Base-by-base conservation (phyloP, 148 eudicot genomes). In the Fallopia convolvulus region DNA sequence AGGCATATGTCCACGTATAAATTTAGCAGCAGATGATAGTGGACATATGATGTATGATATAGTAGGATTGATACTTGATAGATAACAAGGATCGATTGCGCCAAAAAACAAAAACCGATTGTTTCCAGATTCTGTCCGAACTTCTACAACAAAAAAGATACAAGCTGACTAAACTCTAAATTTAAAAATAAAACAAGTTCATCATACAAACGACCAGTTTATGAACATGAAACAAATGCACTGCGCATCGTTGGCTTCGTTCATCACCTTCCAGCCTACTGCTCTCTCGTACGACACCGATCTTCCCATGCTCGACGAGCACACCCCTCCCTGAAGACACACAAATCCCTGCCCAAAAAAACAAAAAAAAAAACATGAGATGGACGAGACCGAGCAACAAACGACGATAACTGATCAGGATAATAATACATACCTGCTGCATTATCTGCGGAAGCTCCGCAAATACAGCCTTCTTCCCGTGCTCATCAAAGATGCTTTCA, bases 401-500 rank as follows among this genome's bases (percentile, higher is more conserved):
- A 36, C 39, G 3, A 36, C 39, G 3, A 36, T 36, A 36, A 36
- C 23, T n/a, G 12, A 53, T 32, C 50, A 48, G 20, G 20, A 14
- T 75, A 23, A 26, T 26, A 40, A 42, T 42, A 42, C 50, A n/a
- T 76, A 90, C 97, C 97, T 92, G 97, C 61, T 92, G 97, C 90
- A 87, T 88, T 72, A 92, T 88, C 83, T 92, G 93, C 26, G 97
- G 93, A n/a, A 92, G 83, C 85, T 92, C 93, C 0, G 83, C 49
- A 75, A 72, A 88, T 74, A 92, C 86, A 8, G 89, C 70, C 80
- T 90, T 88, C 61, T 84, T 86, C 56, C 97, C 92, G 72, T 83
- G 76, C 55, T 92, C 93, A 60, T 92, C 90, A n/a, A 92, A 84
- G 18, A 92, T 90, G 80, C 82, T 92, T 39, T 92, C 93, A 30